Evolutionary conservation across 1,284 basidiomycete genomes (phyloP), one percentile per base, ranked within the genome.

Genomic region (Pisolithus thermaeus): DNA sequence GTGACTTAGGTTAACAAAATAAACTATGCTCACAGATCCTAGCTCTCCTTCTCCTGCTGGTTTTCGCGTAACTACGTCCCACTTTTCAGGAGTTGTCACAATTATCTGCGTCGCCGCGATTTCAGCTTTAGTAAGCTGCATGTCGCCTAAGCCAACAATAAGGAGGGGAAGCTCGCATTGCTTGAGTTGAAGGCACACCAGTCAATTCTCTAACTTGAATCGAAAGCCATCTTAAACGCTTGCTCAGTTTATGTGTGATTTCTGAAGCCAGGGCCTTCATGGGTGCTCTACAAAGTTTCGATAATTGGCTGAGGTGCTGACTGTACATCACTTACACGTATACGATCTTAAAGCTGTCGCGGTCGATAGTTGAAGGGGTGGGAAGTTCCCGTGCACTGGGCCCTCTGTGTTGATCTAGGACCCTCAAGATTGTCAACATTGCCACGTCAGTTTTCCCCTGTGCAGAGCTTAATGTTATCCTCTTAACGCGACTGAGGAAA

Each of bases 391-490:
- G 66, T 14, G 60, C 50, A 43, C 62, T 49, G 0, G 64, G 59
- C 5, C 72, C 67, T 49, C 82, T 75, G 66, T 92, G 81, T 61
- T 90, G 91, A 51, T 84, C 76, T 48, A 99, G 75, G 20, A 95
- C 90, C 22, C 94, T 88, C 48, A 99, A 78, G 53, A 99, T 90
- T 1, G 92, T 80, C 62, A 99, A 77, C 86, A 99, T 92, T 0
- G 97, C 97, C 0, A 99, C 91, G 67, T 99, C 97, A 0, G 97
- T 99, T 90, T 99, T 99, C 72, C 97, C 97, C 89, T 95, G 44
- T 51, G 41, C 27, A 22, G 11, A 22, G 55, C 54, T 37, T 61
- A 25, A 49, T 50, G 49, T 51, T 42, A 43, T 36, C 30, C 18
- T 41, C 27, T 46, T 18, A 32, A 39, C 40, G 40, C 45, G 37